phyloP scores from a whole-genome alignment of 2,329 filamentous ascomycete species.

The Thermochaetoides dissita region DNA sequence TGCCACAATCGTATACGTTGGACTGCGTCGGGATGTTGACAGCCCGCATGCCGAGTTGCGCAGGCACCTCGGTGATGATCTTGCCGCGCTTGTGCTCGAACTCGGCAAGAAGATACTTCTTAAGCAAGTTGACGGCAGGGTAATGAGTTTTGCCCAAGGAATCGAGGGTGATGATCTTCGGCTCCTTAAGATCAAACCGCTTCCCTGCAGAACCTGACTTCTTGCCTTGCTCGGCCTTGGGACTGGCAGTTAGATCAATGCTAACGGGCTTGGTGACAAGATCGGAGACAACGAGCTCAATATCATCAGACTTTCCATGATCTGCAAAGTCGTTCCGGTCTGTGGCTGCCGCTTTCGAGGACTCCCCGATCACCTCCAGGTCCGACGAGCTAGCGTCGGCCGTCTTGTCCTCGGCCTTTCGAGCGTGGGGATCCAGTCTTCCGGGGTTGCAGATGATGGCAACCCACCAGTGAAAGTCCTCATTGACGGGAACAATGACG shows the following conservation, averaged over 20 bases:
- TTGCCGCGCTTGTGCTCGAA: slow-evolving; percentile 45
- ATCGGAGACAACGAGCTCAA: neutral
- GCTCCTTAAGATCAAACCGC: slow-evolving; percentile 37
- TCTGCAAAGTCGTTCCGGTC: neutral
- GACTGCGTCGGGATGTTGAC: slow-evolving; percentile 63
- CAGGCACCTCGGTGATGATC: slow-evolving; percentile 22
- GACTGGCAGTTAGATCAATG: neutral
- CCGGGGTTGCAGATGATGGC: slow-evolving; percentile 86
- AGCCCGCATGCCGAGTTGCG: slow-evolving; percentile 46
- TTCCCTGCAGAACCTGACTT: slow-evolving; percentile 16
- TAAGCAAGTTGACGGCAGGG: slow-evolving; percentile 52
- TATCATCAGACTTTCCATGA: too few species aligned
- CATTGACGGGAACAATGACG: slow-evolving; percentile 83
- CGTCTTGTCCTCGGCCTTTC: neutral
- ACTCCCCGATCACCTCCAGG: slow-evolving; percentile 7
- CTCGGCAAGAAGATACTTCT: slow-evolving; percentile 64
- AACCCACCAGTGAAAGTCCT: slow-evolving; percentile 80
- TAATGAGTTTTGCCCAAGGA: slow-evolving; percentile 58
- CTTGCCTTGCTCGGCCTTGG: slow-evolving; percentile 9
- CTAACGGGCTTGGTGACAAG: slow-evolving; percentile 4
- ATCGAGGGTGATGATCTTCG: slow-evolving; percentile 74
- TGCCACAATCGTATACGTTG: slow-evolving; percentile 80
- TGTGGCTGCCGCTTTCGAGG: neutral
- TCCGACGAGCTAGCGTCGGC: slow-evolving; percentile 3
- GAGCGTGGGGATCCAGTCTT: slow-evolving; percentile 33